Conservation (phyloP, 352 stramenopile species). For the Albugo candida region DNA sequence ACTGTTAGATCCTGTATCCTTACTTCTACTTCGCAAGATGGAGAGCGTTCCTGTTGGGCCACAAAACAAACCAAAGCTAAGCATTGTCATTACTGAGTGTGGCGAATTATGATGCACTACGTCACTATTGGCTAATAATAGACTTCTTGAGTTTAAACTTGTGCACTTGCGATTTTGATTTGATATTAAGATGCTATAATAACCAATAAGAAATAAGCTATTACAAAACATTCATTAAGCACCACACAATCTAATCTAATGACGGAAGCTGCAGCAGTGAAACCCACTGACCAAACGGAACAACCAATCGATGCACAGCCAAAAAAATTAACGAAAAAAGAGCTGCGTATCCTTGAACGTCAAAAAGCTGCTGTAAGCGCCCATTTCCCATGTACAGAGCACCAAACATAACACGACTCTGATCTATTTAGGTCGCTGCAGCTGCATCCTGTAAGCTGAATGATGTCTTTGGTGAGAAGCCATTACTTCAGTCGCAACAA, state of each 20-base stretch:
- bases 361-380: slow-evolving; percentile 49
- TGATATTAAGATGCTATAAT: too few relatives aligned
- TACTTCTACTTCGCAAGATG: slow-evolving; percentile 81
- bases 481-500: slow-evolving; percentile 80
- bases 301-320: slow-evolving; percentile 3
- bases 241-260: too few relatives aligned
- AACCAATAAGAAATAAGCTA: too few relatives aligned
- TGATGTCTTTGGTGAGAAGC: slow-evolving; percentile 73
- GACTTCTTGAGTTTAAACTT: too few relatives aligned
- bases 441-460: slow-evolving; percentile 49
- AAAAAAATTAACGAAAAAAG: slow-evolving; percentile 82
- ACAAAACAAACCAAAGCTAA: slow-evolving; percentile 78
- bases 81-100: slow-evolving; percentile 73
- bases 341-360: slow-evolving; percentile 74
- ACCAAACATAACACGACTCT: too few relatives aligned
- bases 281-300: not conserved
- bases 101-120: slow-evolving; percentile 42
- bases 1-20: slow-evolving; percentile 65
- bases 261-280: too few relatives aligned
- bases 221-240: too few relatives aligned
- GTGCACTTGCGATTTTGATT: too few relatives aligned
- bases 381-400: not conserved
- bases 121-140: not conserved
- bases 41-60: slow-evolving; percentile 74
- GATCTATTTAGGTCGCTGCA: slow-evolving; percentile 7